phyloP scores from a whole-genome alignment of 1,284 basidiomycete species.

The Takashimella tepidaria region DNA sequence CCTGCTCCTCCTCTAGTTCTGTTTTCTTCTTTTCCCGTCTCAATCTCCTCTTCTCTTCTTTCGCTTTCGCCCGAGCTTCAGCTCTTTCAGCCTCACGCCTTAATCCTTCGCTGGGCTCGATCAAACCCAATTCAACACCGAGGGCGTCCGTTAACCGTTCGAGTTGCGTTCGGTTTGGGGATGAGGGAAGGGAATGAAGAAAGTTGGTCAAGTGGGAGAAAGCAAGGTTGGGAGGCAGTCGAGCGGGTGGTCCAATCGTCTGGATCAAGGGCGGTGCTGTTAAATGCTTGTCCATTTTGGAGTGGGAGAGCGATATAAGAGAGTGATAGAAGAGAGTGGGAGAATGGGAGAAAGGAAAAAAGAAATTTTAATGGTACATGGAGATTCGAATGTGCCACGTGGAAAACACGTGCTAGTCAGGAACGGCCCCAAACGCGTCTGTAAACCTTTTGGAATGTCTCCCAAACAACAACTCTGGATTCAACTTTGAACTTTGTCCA shows the following conservation, averaged over 20 bases:
- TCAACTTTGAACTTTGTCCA: no score
- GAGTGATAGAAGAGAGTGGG: neutral
- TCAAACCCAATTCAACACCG: constrained; percentile 40
- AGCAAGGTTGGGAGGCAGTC: constrained; percentile 23
- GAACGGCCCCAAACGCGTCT: no score
- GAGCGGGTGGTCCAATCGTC: constrained; percentile 24
- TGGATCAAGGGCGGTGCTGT: constrained; percentile 39
- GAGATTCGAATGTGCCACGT: neutral
- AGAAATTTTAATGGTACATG: neutral
- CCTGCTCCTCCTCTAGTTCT: constrained; percentile 19
- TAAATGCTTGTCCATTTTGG: constrained; percentile 43
- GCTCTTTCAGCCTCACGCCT: constrained; percentile 28
- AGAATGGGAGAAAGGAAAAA: neutral
- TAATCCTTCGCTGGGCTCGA: constrained; percentile 34
- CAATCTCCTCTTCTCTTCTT: constrained; percentile 19
- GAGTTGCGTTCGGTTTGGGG: constrained; percentile 40
- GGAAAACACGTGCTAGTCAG: neutral
- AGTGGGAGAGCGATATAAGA: neutral
- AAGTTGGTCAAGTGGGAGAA: constrained; percentile 34
- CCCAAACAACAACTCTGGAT: no score
- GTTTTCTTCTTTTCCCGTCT: constrained; percentile 17
- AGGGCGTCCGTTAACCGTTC: constrained; percentile 44
- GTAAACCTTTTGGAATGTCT: no score
- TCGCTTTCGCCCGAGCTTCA: constrained; percentile 20
- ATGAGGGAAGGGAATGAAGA: constrained; percentile 22